These are phyloP conservation scores for Hemileccinum hortonii DNA, from an alignment of 1,284 basidiomycete genomes.

Conservation along the genomic window DNA sequence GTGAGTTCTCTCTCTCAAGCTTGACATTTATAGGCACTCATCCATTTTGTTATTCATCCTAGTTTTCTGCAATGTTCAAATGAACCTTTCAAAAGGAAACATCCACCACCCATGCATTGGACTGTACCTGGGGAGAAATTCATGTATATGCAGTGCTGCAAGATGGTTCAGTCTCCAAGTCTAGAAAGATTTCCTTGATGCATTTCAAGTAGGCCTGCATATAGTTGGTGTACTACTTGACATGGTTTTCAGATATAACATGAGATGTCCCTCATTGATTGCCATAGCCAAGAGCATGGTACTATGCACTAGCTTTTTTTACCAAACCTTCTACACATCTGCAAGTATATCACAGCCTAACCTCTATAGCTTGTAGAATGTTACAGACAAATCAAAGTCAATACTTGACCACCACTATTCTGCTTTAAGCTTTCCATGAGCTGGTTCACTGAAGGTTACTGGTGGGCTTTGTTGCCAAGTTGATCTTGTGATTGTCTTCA, in stretches of 20 bases:
- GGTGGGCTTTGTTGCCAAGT: neutral
- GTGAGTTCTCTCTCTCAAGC: neutral
- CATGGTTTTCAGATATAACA: slow-evolving; percentile 11
- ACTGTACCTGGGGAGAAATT: slow-evolving; percentile 21
- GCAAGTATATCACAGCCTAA: too few species aligned
- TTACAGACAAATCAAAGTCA: neutral
- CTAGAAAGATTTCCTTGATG: slow-evolving; percentile 12
- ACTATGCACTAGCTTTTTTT: slow-evolving; percentile 8
- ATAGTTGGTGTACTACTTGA: slow-evolving; percentile 8
- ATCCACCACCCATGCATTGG: slow-evolving; percentile 30
- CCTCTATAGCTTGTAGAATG: neutral
- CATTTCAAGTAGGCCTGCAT: slow-evolving; percentile 16
- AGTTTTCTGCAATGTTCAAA: slow-evolving; percentile 23
- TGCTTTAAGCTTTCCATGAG: neutral
- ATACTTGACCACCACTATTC: neutral
- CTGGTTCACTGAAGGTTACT: neutral
- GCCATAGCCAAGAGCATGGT: slow-evolving; percentile 20
- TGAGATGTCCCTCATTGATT: slow-evolving; percentile 12
- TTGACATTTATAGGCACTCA: neutral
- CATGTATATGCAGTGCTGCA: slow-evolving; percentile 17
- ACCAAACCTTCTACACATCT: neutral
- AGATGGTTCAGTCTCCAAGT: slow-evolving; percentile 22
- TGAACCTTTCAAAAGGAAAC: slow-evolving; percentile 27
- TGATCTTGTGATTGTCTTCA: neutral
- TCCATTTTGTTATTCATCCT: slow-evolving; percentile 20